Evolutionary conservation across 2,329 filamentous ascomycete species (phyloP).

Genomic region (Shiraia bambusicola): DNA sequence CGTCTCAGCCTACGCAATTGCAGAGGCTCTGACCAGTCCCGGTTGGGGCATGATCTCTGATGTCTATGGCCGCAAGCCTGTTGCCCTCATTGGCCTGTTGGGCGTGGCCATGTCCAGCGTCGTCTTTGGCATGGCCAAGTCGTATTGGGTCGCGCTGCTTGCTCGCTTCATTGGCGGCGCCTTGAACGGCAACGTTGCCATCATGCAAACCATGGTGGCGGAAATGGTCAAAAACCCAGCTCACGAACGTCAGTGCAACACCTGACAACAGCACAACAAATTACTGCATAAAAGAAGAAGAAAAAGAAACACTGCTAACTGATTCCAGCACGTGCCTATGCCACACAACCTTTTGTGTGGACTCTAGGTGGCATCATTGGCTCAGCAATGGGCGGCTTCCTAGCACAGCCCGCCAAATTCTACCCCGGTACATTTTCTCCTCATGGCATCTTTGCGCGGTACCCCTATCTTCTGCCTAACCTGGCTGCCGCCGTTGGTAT

Average conservation of each 20-base stretch:
- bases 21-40: slow-evolving; percentile 84
- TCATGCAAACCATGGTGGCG: slow-evolving; percentile 91
- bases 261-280: too few species aligned
- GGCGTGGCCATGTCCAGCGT: slow-evolving; percentile 84
- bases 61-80: slow-evolving; percentile 44
- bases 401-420: slow-evolving; percentile 73
- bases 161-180: slow-evolving; percentile 78
- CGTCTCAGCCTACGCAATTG: slow-evolving; percentile 85
- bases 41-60: slow-evolving; percentile 46
- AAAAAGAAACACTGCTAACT: too few species aligned
- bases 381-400: slow-evolving; percentile 79
- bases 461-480: slow-evolving; percentile 88
- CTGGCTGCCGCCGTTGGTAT: slow-evolving; percentile 77
- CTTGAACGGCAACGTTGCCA: slow-evolving; percentile 88
- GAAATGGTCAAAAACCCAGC: slow-evolving; percentile 85
- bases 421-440: slow-evolving; percentile 72
- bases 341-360: slow-evolving; percentile 94
- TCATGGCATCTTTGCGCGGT: slow-evolving; percentile 70
- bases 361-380: slow-evolving; percentile 86
- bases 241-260: slow-evolving; percentile 83
- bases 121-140: slow-evolving; percentile 77
- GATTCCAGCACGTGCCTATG: slow-evolving; percentile 72
- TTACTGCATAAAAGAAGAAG: too few species aligned
- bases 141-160: slow-evolving; percentile 78
- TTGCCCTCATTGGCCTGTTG: slow-evolving; percentile 57